These are phyloP conservation scores for Emmonsiellopsis sp. DNA, from an alignment of 2,329 filamentous ascomycete genomes.

Conservation along the genomic window DNA sequence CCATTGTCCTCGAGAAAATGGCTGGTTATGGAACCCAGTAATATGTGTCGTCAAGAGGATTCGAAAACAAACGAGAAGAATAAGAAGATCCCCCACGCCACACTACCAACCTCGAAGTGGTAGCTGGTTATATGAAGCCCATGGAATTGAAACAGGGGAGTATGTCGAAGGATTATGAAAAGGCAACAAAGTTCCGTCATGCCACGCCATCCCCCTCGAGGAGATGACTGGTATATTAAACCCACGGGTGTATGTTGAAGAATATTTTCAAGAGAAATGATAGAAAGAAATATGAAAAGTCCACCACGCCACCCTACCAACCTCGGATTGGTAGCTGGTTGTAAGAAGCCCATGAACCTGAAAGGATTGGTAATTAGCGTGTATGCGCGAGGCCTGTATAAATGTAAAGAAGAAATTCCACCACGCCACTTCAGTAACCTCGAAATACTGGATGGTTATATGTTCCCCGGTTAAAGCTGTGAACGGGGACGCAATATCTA, in stretches of 20 bases:
- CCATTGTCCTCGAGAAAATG: too few species aligned
- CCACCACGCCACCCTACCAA: constrained; percentile 2
- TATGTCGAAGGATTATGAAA: not conserved
- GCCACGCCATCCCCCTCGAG: not conserved
- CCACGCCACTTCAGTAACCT: not conserved
- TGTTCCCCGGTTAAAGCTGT: not conserved
- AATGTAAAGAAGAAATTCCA: not conserved
- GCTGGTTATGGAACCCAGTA: too few species aligned
- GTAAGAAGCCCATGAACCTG: not conserved
- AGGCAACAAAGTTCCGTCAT: too few species aligned
- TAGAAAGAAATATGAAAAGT: not conserved
- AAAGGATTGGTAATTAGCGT: not conserved
- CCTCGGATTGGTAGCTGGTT: not conserved
- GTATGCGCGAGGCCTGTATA: too few species aligned
- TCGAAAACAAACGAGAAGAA: not conserved
- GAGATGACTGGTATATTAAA: not conserved
- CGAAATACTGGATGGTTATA: constrained; percentile 1
- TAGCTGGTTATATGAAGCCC: constrained; percentile 2
- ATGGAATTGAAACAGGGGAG: too few species aligned
- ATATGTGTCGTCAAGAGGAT: too few species aligned
- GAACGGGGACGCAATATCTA: too few species aligned
- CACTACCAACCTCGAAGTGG: constrained; percentile 1
- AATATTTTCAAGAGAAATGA: not conserved
- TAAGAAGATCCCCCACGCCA: not conserved
- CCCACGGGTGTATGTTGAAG: not conserved